Base-by-base conservation (phyloP, 75 land plant species). In the Selaginella tamariscina region DNA sequence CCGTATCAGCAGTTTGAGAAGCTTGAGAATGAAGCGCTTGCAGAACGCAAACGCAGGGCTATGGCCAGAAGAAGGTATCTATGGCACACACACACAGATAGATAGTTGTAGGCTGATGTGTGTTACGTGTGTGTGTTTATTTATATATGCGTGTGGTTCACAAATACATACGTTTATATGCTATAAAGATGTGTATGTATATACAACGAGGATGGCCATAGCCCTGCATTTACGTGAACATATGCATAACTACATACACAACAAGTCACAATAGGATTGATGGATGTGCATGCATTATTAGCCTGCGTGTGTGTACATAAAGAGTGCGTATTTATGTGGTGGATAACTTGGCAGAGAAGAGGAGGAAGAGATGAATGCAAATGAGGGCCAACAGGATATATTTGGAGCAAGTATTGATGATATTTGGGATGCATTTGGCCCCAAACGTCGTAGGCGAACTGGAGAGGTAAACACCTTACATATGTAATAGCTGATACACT, bases 1-100 rank as follows among this genome's bases (percentile, higher is more conserved):
- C 76, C 77, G 30, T 83, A 82, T 60, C 62, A 85, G 67, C 84
- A 79, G 68, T 83, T 87, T 44, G 82, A 91, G 77, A 77, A 82
- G 28, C 79, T 83, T 1, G 85, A 88, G 44, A 82, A 85, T 33
- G 97, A 91, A 65, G 79, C 82, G 23, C 75, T 91, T 15, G 96
- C 96, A 55, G 87, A 81, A 54, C 82, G 82, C 26, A 88, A 88
- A 78, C 77, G 92, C 22, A 88, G 79, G 68, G 54, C 55, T 29
- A 31, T 72, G 1, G 74, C 70, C 32, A 18, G 24, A 26, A 32
- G 21, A 49, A 32, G 55, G 73, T 72, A 72, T 30, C 32, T 21
- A 2, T 2, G n/a, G 31, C 27, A 18, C 0, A 24, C 30, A 15
- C 2, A 1, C 22, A 32, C 54, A 13, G 39, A 64, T 30, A 39